Conservation (phyloP, 306 rosid species). For the Inga laurina region DNA sequence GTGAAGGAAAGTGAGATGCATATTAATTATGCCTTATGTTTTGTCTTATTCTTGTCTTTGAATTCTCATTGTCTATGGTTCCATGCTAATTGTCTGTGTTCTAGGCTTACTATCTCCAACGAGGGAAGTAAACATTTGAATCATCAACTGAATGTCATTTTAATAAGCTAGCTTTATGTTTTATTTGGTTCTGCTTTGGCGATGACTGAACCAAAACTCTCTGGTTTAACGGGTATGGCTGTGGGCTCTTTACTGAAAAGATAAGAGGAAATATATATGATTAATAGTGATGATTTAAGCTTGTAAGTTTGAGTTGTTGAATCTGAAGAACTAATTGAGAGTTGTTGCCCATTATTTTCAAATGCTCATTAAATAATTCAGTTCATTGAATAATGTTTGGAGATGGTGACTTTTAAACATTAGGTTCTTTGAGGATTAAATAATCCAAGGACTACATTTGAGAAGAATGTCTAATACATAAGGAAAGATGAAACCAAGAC, state of each 20-base stretch:
- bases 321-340: too few species aligned
- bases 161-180: constrained; percentile 46
- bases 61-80: constrained; percentile 34
- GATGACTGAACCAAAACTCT: too few species aligned
- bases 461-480: constrained; percentile 28
- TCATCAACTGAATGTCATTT: constrained; percentile 58
- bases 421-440: not conserved
- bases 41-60: not conserved
- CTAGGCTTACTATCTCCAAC: constrained; percentile 61
- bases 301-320: too few species aligned
- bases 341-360: too few species aligned
- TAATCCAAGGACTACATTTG: constrained; percentile 27
- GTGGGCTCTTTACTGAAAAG: too few species aligned
- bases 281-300: too few species aligned
- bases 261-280: too few species aligned
- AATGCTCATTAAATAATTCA: too few species aligned
- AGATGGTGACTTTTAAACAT: too few species aligned
- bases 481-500: constrained; percentile 25
- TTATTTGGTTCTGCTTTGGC: not conserved
- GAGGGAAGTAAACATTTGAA: constrained; percentile 53
- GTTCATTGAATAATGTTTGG: too few species aligned
- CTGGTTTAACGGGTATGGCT: too few species aligned
- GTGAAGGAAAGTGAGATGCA: not conserved
- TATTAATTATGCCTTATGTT: not conserved
- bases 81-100: constrained; percentile 68